These are phyloP conservation scores for Penicillium arizonense DNA, from an alignment of 495 filamentous ascomycete species.

Conservation along the genomic window DNA sequence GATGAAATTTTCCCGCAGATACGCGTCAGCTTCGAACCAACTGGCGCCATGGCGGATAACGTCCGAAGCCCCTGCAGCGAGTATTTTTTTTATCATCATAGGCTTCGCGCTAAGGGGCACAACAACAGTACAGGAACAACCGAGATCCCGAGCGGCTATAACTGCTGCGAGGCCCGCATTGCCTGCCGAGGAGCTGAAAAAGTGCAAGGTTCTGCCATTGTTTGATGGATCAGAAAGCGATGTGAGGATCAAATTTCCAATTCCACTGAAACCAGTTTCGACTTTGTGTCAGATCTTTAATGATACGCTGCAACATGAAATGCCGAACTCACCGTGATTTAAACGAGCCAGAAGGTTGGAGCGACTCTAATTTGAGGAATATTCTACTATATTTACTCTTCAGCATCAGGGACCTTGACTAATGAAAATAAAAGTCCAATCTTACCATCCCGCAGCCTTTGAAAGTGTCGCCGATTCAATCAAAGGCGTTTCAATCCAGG, in stretches of 20 bases:
- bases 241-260: slow-evolving; percentile 71
- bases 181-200: slow-evolving; percentile 83
- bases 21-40: slow-evolving; percentile 77
- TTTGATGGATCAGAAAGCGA: slow-evolving; percentile 38
- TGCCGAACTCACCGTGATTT: slow-evolving; percentile 66
- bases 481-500: slow-evolving; percentile 72
- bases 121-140: slow-evolving; percentile 68
- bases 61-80: slow-evolving; percentile 57
- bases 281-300: neutral
- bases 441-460: slow-evolving; percentile 67
- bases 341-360: slow-evolving; percentile 90
- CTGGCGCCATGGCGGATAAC: slow-evolving; percentile 70
- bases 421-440: neutral
- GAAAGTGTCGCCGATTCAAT: slow-evolving; percentile 67
- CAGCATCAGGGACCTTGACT: neutral
- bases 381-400: slow-evolving; percentile 52
- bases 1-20: slow-evolving; percentile 60
- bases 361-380: slow-evolving; percentile 86
- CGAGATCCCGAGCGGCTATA: slow-evolving; percentile 63
- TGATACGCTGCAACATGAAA: neutral
- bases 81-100: slow-evolving; percentile 71
- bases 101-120: slow-evolving; percentile 65
- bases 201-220: slow-evolving; percentile 52
- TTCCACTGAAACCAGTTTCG: slow-evolving; percentile 47
- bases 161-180: slow-evolving; percentile 93